Percentiles rank a stretch among this genome's conserved stretches.
phyloP scores from a whole-genome alignment of 2,329 filamentous ascomycete genomes.

The Aureobasidium sp. region DNA sequence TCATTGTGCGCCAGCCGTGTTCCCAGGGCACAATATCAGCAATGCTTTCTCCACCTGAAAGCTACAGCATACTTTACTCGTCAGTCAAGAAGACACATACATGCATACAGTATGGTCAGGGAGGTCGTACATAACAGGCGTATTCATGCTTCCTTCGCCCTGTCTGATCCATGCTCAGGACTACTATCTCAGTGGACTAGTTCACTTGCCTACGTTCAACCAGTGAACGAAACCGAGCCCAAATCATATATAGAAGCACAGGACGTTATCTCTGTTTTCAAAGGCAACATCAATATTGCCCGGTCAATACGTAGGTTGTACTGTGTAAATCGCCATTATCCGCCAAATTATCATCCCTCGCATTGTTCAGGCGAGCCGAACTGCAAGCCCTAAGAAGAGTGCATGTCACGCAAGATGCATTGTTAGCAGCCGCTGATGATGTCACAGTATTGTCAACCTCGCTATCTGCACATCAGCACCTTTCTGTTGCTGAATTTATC shows the following conservation, averaged over 20 bases:
- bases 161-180: background rate
- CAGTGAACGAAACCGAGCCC: background rate
- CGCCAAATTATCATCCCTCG: background rate
- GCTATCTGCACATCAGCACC: background rate
- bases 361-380: background rate
- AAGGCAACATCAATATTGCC: background rate
- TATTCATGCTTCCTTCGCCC: background rate
- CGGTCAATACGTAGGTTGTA: background rate
- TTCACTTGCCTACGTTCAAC: background rate
- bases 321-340: background rate
- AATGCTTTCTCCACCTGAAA: background rate
- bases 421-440: background rate
- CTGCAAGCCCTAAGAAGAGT: background rate
- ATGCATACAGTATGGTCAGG: background rate
- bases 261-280: background rate
- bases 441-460: background rate
- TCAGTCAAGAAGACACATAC: background rate
- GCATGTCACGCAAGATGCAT: background rate
- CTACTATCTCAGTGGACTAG: background rate
- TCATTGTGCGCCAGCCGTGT: background rate
- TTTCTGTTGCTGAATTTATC: background rate
- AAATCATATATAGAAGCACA: background rate
- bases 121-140: background rate
- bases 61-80: background rate
- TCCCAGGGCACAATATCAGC: background rate